Evolutionary conservation across 23 red algal species (phyloP), one percentile per base, ranked within the genome.

Genomic region (Pyropia yezoensis): DNA sequence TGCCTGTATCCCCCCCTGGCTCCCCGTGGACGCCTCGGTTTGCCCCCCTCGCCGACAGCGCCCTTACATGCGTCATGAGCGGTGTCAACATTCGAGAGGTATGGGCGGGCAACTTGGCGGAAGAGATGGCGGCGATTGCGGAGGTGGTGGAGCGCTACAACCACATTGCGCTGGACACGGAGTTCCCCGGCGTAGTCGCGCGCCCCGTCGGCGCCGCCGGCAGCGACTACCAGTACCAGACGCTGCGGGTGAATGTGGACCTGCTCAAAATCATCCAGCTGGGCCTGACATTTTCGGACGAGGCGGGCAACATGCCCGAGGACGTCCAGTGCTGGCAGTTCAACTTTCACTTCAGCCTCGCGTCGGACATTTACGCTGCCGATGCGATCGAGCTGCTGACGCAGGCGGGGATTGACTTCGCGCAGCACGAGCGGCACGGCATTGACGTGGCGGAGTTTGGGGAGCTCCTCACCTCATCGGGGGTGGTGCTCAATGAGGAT

Each of bases 181-280:
- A 96, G 73, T 96, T 96, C 55, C 92, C 92, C 27, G 92, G 92
- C 32, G 92, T 96, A 17, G 92, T 96, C 17, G 83, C 78, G 20
- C 81, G 86, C 15, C 85, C 85, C 32, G 69, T 96, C 18, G 92
- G 84, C 64, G 57, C 53, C 18, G 62, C 70, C 49, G 67, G 66
- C 29, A 64, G 67, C 21, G 92, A 96, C 57, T 83, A 74, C 29
- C 34, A 57, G 56, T 96, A 96, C 79, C 84, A 83, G 52, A 90
- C 84, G 27, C 63, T 89, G 49, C 73, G 92, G 20, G 69, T 66
- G 21, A 96, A 96, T 63, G 92, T 90, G 14, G 84, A 96, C 59
- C 51, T 96, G 22, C 63, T 96, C 11, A 89, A 86, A 47, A 85
- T 96, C 27, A 96, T 96, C 51, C 92, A 96, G 39, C 50, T 96